These are phyloP conservation scores for Isabelozyma rhagii DNA, from an alignment of 805 yeast species.

Conservation along the genomic window DNA sequence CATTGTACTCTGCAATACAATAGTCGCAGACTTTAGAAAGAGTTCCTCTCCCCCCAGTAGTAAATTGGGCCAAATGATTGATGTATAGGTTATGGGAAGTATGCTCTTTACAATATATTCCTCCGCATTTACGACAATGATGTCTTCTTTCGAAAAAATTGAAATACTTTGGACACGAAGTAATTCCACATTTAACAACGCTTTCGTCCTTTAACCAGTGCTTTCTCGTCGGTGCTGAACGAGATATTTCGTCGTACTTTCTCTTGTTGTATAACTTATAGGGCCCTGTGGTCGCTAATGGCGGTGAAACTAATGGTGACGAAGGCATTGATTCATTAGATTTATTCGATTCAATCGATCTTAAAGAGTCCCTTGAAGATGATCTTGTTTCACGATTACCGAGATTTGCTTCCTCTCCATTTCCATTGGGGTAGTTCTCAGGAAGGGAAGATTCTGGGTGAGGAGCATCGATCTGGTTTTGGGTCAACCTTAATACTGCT, in stretches of 20 bases:
- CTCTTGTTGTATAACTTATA: constrained; percentile 7
- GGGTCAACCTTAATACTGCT: constrained; percentile 66
- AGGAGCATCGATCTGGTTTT: neutral
- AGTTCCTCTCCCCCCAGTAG: constrained; percentile 65
- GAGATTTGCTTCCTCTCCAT: neutral
- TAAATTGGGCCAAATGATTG: constrained; percentile 57
- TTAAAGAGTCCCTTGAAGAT: constrained; percentile 15
- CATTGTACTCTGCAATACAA: constrained; percentile 63
- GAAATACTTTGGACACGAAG: constrained; percentile 59
- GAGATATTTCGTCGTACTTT: constrained; percentile 24
- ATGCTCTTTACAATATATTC: constrained; percentile 71
- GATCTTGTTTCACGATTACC: neutral
- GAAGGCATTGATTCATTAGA: constrained; percentile 23
- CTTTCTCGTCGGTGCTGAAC: constrained; percentile 48
- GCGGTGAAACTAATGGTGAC: constrained; percentile 6
- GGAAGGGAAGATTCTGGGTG: constrained; percentile 2
- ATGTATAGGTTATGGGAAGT: constrained; percentile 54
- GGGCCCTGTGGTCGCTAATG: neutral
- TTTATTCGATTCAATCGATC: constrained; percentile 28
- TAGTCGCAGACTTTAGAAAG: constrained; percentile 67
- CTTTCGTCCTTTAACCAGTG: constrained; percentile 77
- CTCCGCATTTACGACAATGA: constrained; percentile 85
- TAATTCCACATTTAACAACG: constrained; percentile 57
- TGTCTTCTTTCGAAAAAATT: constrained; percentile 77
- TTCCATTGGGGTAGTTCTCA: neutral